phyloP scores from a whole-genome alignment of 2,329 filamentous ascomycete genomes.

The Colletotrichum musicola region DNA sequence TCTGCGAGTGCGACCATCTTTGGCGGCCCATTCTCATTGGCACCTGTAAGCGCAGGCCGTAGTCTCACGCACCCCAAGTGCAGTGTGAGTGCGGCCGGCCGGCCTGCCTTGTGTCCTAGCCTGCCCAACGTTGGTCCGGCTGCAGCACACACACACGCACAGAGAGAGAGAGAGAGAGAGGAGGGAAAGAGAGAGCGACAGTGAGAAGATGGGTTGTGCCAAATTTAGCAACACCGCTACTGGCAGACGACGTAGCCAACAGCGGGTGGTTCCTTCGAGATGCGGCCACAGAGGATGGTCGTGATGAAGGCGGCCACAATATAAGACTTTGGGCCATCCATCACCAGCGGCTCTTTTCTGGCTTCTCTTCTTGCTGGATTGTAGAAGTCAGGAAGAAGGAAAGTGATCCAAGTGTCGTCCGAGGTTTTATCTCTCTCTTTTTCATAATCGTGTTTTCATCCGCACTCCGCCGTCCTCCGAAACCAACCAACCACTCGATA shows the following conservation, averaged over 20 bases:
- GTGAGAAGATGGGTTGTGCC: constrained; percentile 28
- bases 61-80: constrained; percentile 32
- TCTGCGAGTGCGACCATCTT: constrained; percentile 35
- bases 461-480: constrained; percentile 49
- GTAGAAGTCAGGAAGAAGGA: constrained; percentile 58
- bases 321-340: constrained; percentile 68
- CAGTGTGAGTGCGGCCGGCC: constrained; percentile 27
- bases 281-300: constrained; percentile 46
- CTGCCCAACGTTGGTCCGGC: constrained; percentile 29
- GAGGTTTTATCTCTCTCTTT: constrained; percentile 56
- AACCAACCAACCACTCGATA: constrained; percentile 37
- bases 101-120: constrained; percentile 34
- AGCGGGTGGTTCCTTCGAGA: constrained; percentile 34
- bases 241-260: constrained; percentile 36
- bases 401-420: constrained; percentile 64
- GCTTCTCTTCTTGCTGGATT: constrained; percentile 54
- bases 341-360: constrained; percentile 53
- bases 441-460: constrained; percentile 51
- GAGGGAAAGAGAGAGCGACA: background rate
- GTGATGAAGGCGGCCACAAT: constrained; percentile 62
- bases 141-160: constrained; percentile 13
- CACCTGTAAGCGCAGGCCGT: constrained; percentile 59
- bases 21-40: constrained; percentile 56
- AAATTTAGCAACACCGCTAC: constrained; percentile 40
- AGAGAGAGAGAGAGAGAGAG: constrained; percentile 8